phyloP scores from a whole-genome alignment of 306 rosid genomes.

The Lagenaria siceraria region DNA sequence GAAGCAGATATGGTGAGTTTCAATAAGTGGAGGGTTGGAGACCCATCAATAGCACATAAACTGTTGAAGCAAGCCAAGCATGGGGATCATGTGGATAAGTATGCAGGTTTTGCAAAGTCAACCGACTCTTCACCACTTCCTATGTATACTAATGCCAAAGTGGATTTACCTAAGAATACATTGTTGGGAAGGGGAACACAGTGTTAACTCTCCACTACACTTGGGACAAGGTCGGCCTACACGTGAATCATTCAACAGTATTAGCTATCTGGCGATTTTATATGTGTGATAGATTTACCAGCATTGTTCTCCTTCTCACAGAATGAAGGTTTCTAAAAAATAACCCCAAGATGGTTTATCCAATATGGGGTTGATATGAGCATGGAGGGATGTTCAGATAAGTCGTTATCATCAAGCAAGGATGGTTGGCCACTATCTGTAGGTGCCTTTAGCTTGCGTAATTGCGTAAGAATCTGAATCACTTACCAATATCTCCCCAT shows the following conservation, averaged over 20 bases:
- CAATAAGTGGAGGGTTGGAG: neutral
- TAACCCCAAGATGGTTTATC: neutral
- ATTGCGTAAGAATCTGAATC: neutral
- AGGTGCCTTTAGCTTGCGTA: neutral
- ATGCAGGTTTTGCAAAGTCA: neutral
- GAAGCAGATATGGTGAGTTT: neutral
- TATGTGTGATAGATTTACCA: neutral
- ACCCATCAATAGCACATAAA: neutral
- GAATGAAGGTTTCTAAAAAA: neutral
- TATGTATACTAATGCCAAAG: neutral
- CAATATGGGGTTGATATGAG: neutral
- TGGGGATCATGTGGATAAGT: neutral
- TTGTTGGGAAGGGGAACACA: neutral
- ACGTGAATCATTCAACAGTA: neutral
- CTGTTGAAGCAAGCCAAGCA: neutral
- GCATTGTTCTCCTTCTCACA: neutral
- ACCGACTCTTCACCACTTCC: neutral
- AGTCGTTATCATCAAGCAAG: neutral
- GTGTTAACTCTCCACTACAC: neutral
- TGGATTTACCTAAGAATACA: neutral
- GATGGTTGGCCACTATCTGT: neutral
- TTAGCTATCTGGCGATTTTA: neutral
- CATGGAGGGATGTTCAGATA: neutral
- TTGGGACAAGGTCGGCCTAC: neutral
- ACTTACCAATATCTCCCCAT: neutral